Percentiles rank a stretch among this genome's conserved stretches.
Evolutionary conservation across 768 basidiomycete genomes (phyloP).

Genomic region (Boletus sp.): DNA sequence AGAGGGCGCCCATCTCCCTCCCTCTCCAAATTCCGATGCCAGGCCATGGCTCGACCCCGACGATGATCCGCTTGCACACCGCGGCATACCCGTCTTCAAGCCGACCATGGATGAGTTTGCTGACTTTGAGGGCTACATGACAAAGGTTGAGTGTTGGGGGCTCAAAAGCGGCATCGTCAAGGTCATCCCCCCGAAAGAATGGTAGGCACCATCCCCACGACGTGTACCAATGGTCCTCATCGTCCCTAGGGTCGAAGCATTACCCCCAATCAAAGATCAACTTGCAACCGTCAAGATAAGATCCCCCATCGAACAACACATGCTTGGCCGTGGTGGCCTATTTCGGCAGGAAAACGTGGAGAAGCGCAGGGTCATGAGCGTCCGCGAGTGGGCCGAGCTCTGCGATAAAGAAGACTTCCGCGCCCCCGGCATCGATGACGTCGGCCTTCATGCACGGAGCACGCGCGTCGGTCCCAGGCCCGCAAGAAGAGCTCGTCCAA

Average conservation of each 20-base stretch:
- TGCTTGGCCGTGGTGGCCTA: conserved; percentile 81
- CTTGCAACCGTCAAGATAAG: conserved; percentile 75
- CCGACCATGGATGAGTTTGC: conserved; percentile 89
- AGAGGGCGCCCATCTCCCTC: conserved; percentile 43
- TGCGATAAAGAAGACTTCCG: conserved; percentile 68
- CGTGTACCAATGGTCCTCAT: conserved; percentile 17
- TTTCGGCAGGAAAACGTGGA: conserved; percentile 91
- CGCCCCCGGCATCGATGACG: conserved; percentile 68
- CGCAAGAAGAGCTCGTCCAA: conserved; percentile 43
- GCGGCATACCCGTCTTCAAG: conserved; percentile 95
- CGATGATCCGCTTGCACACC: conserved; percentile 75
- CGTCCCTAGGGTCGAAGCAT: conserved; percentile 55
- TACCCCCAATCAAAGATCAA: conserved; percentile 71
- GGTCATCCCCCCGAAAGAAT: conserved; percentile 92
- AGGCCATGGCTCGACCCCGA: conserved; percentile 70
- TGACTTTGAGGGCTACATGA: conserved; percentile 91
- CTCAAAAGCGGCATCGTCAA: conserved; percentile 90
- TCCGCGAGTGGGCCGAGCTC: conserved; percentile 84
- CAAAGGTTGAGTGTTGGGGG: conserved; percentile 86
- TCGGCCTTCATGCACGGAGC: conserved; percentile 51
- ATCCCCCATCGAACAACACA: conserved; percentile 90
- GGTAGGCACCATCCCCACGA: conserved; percentile 49
- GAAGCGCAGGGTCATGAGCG: conserved; percentile 77
- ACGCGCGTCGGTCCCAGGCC: conserved; percentile 33
- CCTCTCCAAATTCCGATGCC: conserved; percentile 62